Base-by-base conservation (phyloP, 805 yeast species). In the Spathaspora girioi region DNA sequence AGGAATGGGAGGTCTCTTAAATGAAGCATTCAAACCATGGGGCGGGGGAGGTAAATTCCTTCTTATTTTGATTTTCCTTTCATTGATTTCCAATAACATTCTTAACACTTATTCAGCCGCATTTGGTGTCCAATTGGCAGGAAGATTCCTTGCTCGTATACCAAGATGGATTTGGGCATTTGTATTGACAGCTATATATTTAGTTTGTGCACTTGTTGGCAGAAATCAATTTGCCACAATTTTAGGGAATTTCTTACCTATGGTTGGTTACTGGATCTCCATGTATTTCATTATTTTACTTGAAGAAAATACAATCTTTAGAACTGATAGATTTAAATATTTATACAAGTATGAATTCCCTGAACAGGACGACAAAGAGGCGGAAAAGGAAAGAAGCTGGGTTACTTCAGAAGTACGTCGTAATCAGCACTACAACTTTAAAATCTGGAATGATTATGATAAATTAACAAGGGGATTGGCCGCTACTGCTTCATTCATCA, bases 251-350 rank as follows among this genome's bases (percentile, higher is more conserved):
- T 89, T 89, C 68, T 71, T 89, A 60, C 96, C 97, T 9, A 89
- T 89, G 96, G 80, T 89, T 52, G 96, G 96, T 1, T 89, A 89
- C 69, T 89, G 97, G 97, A 81, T 88, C 50, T 81, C 92, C 52
- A 87, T 89, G 70, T 90, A 89, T 65, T 81, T 85, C 59, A 78
- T 81, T n/a, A 64, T 89, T 44, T 67, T 89, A 32, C 53, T 88
- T 2, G 89, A 87, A 56, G 97, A 89, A 64, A 88, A 88, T 61
- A 51, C 77, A 3, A 75, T 89, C 15, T 89, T 89, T 71, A 77
- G 97, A 62, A 76, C 82, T 44, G 57, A 66, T 45, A 59, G 69
- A 42, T 68, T 69, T 54, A 54, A 54, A 17, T 66, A 71, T 55
- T 59, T 71, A 49, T 71, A 59, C 55, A 62, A 63, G 8, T 59